phyloP scores from a whole-genome alignment of 176 grass and related monocot species.

The Ensete glaucum region DNA sequence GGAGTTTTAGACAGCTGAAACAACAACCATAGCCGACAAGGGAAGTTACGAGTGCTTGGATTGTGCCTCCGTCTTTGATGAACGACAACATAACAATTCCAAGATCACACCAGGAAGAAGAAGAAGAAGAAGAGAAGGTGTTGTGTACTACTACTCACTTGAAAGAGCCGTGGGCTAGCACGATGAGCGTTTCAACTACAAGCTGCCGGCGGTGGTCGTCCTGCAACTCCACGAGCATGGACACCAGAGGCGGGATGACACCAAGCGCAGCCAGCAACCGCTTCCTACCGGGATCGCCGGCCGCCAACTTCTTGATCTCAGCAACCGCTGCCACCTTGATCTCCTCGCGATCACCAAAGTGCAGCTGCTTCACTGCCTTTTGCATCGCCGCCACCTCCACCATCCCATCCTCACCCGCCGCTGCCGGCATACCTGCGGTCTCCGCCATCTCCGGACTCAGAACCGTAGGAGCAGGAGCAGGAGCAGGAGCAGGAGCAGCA shows the following conservation, averaged over 20 bases:
- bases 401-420: background rate
- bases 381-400: background rate
- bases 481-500: background rate
- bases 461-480: background rate
- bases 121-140: background rate
- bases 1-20: background rate
- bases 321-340: constrained; percentile 23
- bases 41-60: too few species aligned
- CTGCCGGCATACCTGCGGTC: background rate
- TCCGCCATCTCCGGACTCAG: background rate
- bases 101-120: background rate
- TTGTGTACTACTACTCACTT: constrained; percentile 32
- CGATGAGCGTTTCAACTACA: constrained; percentile 35
- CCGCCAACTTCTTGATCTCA: constrained; percentile 38
- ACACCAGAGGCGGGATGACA: constrained; percentile 41
- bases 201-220: background rate
- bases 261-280: constrained; percentile 48
- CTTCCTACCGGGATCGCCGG: constrained; percentile 24
- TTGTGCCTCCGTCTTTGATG: too few species aligned
- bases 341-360: constrained; percentile 41
- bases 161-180: constrained; percentile 46
- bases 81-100: background rate
- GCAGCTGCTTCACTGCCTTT: constrained; percentile 43
- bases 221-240: constrained; percentile 25
- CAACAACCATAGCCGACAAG: background rate